Base-by-base conservation (phyloP, 192 early-diverging fungal genomes). In the Thamnidium elegans region DNA sequence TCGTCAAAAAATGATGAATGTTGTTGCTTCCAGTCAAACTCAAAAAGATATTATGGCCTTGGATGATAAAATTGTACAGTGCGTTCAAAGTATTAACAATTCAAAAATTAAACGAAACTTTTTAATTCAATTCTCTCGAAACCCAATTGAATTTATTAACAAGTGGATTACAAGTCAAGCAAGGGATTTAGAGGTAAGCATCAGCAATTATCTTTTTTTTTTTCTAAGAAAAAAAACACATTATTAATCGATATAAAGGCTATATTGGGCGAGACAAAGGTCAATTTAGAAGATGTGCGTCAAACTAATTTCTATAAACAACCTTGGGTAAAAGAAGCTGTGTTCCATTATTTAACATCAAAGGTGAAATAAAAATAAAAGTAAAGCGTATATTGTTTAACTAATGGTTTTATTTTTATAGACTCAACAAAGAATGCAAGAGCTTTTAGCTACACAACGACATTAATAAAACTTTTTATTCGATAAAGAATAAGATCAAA, bases 91-190 rank as follows among this genome's bases (percentile, higher is more conserved):
- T 44, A 92, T 99, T 77, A 91, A 94, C 66, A 90, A 93, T 53
- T 88, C 85, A 45, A 92, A 94, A 51, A 83, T 89, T 34, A 95
- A 96, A 70, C 91, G 96, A 14, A 93, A 96, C 65, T 99, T 97
- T 69, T 80, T 99, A 83, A 79, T 90, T 36, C 76, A 85, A 52
- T 99, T 97, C 75, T 79, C 92, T 5, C 78, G 86, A 32, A 88
- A 94, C 48, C 95, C 96, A 0, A 86, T 89, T 34, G 89, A 87
- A 47, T 97, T 97, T 73, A 84, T 95, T 56, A 92, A 95, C 67
- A 84, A 90, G 53, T 99, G 95, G 95, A 82, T 96, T 34, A 90
- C 89, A 13, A 89, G 88, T 71, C 96, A 99, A 81, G 90, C 87
- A 65, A 81, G 92, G 52, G 97, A 99, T 78, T 74, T 97, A 61